These are phyloP conservation scores for Anthostomella pinea DNA, from an alignment of 2,329 filamentous ascomycete genomes.

Conservation along the genomic window DNA sequence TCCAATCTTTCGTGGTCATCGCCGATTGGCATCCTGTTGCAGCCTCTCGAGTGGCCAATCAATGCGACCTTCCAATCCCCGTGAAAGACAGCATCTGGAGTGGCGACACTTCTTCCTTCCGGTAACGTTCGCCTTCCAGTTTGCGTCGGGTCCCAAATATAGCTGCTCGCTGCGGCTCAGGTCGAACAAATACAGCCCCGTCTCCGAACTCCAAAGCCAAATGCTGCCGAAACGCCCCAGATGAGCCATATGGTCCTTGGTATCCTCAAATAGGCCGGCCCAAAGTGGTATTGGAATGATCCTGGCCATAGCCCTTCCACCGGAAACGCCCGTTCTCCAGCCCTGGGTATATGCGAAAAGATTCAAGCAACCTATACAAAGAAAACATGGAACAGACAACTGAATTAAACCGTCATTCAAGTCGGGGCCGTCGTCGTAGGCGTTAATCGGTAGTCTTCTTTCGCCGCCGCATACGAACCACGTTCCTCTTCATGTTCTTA, in stretches of 20 bases:
- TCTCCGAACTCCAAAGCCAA: constrained; percentile 14
- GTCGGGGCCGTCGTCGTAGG: constrained; percentile 8
- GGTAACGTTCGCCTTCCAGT: no score
- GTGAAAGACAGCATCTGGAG: no score
- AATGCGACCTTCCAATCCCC: no score
- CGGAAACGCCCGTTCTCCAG: constrained; percentile 17
- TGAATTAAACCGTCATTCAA: constrained; percentile 13
- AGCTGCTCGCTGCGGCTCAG: no score
- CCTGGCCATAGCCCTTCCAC: constrained; percentile 5
- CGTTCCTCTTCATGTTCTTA: constrained; percentile 28
- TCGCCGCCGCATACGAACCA: constrained; percentile 29
- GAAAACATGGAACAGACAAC: constrained; percentile 7
- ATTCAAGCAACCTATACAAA: constrained; percentile 7
- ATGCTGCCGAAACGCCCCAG: constrained; percentile 20
- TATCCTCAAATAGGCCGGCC: constrained; percentile 7
- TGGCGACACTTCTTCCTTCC: no score
- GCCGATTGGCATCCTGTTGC: no score
- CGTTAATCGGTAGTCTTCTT: constrained; percentile 10
- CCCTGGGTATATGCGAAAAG: constrained; percentile 27
- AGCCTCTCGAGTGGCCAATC: no score
- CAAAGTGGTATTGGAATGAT: constrained; percentile 21
- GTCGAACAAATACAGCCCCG: constrained; percentile 8
- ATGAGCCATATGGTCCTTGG: constrained; percentile 7
- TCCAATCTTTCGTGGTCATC: no score
- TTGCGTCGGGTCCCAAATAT: no score